Base-by-base conservation (phyloP, 1,284 basidiomycete species). In the Ceratobasidium sp. region DNA sequence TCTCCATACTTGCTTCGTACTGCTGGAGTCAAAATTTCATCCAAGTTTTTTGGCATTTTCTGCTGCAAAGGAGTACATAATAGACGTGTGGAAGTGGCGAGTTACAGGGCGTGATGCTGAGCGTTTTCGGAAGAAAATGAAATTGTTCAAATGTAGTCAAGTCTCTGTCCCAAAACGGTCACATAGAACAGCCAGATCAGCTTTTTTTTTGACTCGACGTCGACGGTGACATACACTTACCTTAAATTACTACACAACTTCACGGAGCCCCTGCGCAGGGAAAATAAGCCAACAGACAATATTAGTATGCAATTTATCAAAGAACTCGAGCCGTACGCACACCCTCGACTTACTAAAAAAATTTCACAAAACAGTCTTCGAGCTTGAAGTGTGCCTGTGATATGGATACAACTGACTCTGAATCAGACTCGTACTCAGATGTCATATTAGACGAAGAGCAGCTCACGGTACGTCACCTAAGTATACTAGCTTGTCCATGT, bases 11-110 rank as follows among this genome's bases (percentile, higher is more conserved):
- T 66, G 0, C 1, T 33, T 26, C 64, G 44, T 6, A 66, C 12
- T 9, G 44, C 42, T 26, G 64, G 44, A 26, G 64, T 66, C 64
- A 66, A 66, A 15, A 66, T 50, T 6, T 42, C 20, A 38, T 62
- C n/a, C 20, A 62, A 42, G 61, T 20, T 6, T 40, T n/a, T n/a
- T 40, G 61, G 7, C 61, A 62, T 62, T 42, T 38, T 61, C 2
- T 52, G 20, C n/a, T 20, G 6, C 33, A 33, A 33, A 33, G 7
- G 38, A 42, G 61, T 3, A 17, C n/a, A 62, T 38, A 62, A 17
- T 20, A 17, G 15, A 38, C 38, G 42, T 0, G 20, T 33, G 3
- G 23, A 10, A 33, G 33, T 33, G 46, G 46, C 46, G 61, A n/a
- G 61, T 40, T 62, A 42, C 38, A 42, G 61, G 38, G 61, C 42